phyloP scores from a whole-genome alignment of 108 stramenopile species.

The Nitzschia palea region DNA sequence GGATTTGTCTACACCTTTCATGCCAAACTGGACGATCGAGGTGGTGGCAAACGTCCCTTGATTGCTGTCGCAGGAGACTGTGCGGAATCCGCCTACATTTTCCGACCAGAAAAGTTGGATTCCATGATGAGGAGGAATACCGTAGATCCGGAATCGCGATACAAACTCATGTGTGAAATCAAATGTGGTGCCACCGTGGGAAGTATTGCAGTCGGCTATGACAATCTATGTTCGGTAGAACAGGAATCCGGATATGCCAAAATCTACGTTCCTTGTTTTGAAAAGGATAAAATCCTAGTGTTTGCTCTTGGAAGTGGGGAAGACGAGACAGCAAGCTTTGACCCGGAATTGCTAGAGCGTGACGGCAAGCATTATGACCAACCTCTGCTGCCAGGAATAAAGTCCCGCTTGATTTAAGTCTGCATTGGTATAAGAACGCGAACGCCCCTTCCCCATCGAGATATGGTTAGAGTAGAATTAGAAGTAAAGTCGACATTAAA shows the following conservation, averaged over 20 bases:
- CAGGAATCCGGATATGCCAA: constrained; percentile 90
- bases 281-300: constrained; percentile 89
- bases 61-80: constrained; percentile 95
- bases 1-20: constrained; percentile 95
- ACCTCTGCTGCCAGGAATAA: no score
- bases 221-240: constrained; percentile 63
- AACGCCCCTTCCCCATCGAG: no score
- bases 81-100: constrained; percentile 94
- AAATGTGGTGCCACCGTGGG: constrained; percentile 92
- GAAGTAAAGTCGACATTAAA: no score
- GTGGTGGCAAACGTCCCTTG: constrained; percentile 65
- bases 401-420: no score
- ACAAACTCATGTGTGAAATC: constrained; percentile 91
- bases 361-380: no score
- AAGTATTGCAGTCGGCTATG: constrained; percentile 89
- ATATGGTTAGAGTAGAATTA: no score
- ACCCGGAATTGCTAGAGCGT: no score
- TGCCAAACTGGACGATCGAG: constrained; percentile 53
- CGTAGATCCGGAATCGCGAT: constrained; percentile 48
- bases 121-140: neutral
- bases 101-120: constrained; percentile 65
- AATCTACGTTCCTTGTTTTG: constrained; percentile 92
- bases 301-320: constrained; percentile 76
- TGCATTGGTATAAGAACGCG: no score
- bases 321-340: no score